phyloP scores from a whole-genome alignment of 129 eudicot genomes.

The Saussurea involucrata region DNA sequence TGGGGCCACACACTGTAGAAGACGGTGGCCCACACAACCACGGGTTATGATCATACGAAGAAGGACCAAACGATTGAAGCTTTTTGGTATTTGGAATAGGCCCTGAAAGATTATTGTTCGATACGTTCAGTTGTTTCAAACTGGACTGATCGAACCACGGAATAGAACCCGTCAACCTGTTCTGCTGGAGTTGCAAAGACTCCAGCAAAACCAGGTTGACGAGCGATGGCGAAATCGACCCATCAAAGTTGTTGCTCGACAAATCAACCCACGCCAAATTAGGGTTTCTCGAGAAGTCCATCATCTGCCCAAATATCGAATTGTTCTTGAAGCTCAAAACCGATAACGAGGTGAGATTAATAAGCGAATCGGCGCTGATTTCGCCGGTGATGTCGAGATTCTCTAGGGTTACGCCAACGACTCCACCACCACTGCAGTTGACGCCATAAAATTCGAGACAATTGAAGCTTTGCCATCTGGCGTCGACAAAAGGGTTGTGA shows the following conservation, averaged over 20 bases:
- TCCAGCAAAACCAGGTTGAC: slow-evolving; percentile 28
- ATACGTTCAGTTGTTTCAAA: slow-evolving; percentile 48
- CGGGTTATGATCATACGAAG: slow-evolving; percentile 41
- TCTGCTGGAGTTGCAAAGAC: slow-evolving; percentile 52
- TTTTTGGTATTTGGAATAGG: slow-evolving; percentile 37
- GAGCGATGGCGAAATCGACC: slow-evolving; percentile 53
- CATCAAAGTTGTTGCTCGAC: slow-evolving; percentile 45
- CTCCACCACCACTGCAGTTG: slow-evolving; percentile 37
- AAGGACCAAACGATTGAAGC: slow-evolving; percentile 34
- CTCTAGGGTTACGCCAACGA: slow-evolving; percentile 45
- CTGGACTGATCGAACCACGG: slow-evolving; percentile 43
- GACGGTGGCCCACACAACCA: slow-evolving; percentile 53
- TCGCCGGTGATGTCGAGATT: slow-evolving; percentile 43
- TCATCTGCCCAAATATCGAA: slow-evolving; percentile 44
- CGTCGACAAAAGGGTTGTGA: slow-evolving; percentile 35
- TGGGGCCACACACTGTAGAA: slow-evolving; percentile 11
- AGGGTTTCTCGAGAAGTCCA: slow-evolving; percentile 46
- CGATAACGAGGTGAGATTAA: slow-evolving; percentile 40
- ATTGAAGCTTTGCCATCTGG: slow-evolving; percentile 40
- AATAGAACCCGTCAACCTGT: slow-evolving; percentile 43
- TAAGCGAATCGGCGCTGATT: slow-evolving; percentile 34
- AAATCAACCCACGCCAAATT: slow-evolving; percentile 40
- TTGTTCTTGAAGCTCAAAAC: slow-evolving; percentile 52
- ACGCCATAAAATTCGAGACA: slow-evolving; percentile 54
- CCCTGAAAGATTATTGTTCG: slow-evolving; percentile 54